Conservation (phyloP, 257 asterid species). For the Catharanthus roseus region DNA sequence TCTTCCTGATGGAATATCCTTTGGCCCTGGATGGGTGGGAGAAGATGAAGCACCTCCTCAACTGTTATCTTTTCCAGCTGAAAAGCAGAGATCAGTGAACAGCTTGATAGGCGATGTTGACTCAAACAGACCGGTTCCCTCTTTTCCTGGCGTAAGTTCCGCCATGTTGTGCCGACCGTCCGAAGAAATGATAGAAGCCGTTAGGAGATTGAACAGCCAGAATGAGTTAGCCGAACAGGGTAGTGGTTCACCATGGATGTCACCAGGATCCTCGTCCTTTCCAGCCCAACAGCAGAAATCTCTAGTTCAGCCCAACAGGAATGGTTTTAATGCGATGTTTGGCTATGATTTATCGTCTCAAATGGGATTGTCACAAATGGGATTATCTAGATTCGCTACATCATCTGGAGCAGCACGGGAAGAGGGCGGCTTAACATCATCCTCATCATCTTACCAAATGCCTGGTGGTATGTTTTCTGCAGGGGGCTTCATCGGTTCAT, state of each 20-base stretch:
- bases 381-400: constrained; percentile 17
- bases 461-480: constrained; percentile 18
- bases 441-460: constrained; percentile 17
- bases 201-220: constrained; percentile 51
- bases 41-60: constrained; percentile 44
- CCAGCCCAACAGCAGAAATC: constrained; percentile 47
- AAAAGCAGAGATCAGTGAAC: constrained; percentile 35
- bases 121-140: constrained; percentile 32
- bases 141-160: constrained; percentile 34
- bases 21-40: constrained; percentile 96
- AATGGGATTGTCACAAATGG: constrained; percentile 23
- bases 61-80: constrained; percentile 30
- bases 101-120: constrained; percentile 28
- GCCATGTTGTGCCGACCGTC: constrained; percentile 28
- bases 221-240: constrained; percentile 34
- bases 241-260: constrained; percentile 27
- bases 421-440: constrained; percentile 16
- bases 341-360: constrained; percentile 31
- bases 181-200: constrained; percentile 52
- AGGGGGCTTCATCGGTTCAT: constrained; percentile 14
- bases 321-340: constrained; percentile 42
- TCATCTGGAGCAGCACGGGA: constrained; percentile 23
- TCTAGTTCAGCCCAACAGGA: constrained; percentile 35
- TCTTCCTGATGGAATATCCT: constrained; percentile 58
- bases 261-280: constrained; percentile 21